Conservation (phyloP, 441 rosid genomes). For the Erodium chrysanthum region DNA sequence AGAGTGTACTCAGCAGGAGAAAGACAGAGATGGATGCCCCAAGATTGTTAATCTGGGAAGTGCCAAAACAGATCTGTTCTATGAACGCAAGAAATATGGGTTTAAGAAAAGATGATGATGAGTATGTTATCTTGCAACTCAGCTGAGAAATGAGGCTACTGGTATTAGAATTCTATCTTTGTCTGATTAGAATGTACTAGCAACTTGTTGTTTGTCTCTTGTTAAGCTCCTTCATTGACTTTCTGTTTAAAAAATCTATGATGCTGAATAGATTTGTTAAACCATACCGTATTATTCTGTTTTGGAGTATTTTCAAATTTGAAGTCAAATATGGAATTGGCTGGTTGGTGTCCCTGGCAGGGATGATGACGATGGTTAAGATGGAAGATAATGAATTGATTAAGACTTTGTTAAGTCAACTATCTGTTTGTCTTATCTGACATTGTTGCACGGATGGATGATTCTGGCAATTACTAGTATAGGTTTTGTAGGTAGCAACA, state of each 20-base stretch:
- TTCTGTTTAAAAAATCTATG: neutral
- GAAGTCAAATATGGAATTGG: neutral
- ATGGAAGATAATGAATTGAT: neutral
- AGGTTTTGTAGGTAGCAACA: too few relatives aligned
- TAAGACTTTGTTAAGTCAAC: neutral
- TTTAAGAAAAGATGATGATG: constrained; percentile 51
- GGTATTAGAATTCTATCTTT: neutral
- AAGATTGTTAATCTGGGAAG: constrained; percentile 79
- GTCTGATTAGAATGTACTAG: neutral
- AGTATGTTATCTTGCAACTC: neutral
- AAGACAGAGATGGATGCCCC: constrained; percentile 82
- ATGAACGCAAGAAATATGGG: constrained; percentile 74
- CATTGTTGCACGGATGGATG: too few relatives aligned
- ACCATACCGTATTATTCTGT: neutral
- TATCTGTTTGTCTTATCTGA: neutral
- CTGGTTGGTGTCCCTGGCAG: neutral
- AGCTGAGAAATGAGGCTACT: neutral
- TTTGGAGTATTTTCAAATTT: too few relatives aligned
- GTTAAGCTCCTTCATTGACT: neutral
- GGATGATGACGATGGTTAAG: neutral
- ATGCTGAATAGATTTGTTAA: too few relatives aligned
- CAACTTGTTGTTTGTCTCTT: neutral
- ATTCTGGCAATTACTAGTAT: too few relatives aligned
- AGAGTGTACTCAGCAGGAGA: constrained; percentile 85
- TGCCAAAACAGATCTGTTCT: constrained; percentile 74